Evolutionary conservation across 345 rosid genomes (phyloP), one percentile per base, ranked within the genome.

Genomic region (Moringa oleifera): DNA sequence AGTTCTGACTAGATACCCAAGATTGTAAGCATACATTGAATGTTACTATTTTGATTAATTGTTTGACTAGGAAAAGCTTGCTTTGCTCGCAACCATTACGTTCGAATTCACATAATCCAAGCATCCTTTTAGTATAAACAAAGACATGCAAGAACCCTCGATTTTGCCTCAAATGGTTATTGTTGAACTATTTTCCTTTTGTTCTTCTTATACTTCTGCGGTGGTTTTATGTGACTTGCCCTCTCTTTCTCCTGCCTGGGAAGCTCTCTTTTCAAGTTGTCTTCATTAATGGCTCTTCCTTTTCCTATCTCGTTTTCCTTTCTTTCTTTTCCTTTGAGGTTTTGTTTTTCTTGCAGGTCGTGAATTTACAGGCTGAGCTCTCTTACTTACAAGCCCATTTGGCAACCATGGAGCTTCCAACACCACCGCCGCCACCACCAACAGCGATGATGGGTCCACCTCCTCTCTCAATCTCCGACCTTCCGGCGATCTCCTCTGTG

Each of bases 361-460:
- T 88, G 77, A 86, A 70, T 72, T 79, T 93, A 51, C 97, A 88
- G 64, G 86, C 98, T 6, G 97, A 93, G 78, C 79, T 93, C 9
- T 76, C 98, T n/a, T 84, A 75, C 79, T 72, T 88, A 66, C 96
- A 90, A 74, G 83, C 97, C 37, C 85, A 83, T 59, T 69, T 90
- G 49, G 74, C 94, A 21, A 72, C 94, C 10, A 53, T 90, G 62
- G 88, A 85, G 81, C 73, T 74, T 19, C 83, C 88, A 20, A 67
- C 82, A 18, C 78, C 75, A n/a, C 78, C 80, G 17, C 77, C 84
- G 7, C 85, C 82, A 18, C 85, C 73, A 9, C 73, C 78, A 0
- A 33, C 63, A 1, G 23, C 67, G 12, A 47, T 69, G 66, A 54
- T 72, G 2, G 11, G 6, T 4, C 61, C 73, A 0, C 78, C 78